phyloP scores from a whole-genome alignment of 768 basidiomycete genomes.

The Trametes cinnabarina region DNA sequence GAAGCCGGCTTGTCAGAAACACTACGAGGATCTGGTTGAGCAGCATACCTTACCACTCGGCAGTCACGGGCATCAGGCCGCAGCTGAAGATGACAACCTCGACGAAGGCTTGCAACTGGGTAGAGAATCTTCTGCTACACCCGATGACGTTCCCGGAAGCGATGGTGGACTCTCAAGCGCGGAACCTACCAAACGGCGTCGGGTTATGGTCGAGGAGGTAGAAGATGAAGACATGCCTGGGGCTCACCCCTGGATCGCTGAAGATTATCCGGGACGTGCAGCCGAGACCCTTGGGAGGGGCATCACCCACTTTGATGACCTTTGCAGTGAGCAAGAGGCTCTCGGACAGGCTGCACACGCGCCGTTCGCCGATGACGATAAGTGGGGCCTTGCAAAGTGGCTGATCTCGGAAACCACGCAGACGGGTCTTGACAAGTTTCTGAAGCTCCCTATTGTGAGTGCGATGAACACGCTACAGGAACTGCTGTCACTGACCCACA shows the following conservation, averaged over 20 bases:
- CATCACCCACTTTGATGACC: slow-evolving; percentile 12
- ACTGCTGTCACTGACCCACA: background rate
- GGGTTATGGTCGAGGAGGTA: slow-evolving; percentile 16
- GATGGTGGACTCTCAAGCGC: too few relatives aligned
- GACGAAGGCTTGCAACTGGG: too few relatives aligned
- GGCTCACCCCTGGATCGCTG: slow-evolving; percentile 2
- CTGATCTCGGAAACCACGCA: slow-evolving; percentile 16
- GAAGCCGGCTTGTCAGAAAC: background rate
- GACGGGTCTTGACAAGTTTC: slow-evolving; percentile 23
- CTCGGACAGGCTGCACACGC: background rate
- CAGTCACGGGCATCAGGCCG: too few relatives aligned
- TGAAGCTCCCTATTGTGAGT: slow-evolving; percentile 22
- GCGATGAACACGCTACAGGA: too few relatives aligned
- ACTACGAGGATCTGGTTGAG: too few relatives aligned
- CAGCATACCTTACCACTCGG: too few relatives aligned
- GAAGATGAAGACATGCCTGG: slow-evolving; percentile 15
- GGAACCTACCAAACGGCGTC: background rate
- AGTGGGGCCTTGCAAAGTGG: slow-evolving; percentile 23
- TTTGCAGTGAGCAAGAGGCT: background rate
- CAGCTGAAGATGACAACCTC: too few relatives aligned
- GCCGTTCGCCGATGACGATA: slow-evolving; percentile 15
- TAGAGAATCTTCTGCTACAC: too few relatives aligned
- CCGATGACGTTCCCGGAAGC: too few relatives aligned
- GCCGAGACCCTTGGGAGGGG: background rate
- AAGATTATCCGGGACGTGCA: slow-evolving; percentile 8